phyloP scores from a whole-genome alignment of 345 rosid species.

The Trapa bicornis region DNA sequence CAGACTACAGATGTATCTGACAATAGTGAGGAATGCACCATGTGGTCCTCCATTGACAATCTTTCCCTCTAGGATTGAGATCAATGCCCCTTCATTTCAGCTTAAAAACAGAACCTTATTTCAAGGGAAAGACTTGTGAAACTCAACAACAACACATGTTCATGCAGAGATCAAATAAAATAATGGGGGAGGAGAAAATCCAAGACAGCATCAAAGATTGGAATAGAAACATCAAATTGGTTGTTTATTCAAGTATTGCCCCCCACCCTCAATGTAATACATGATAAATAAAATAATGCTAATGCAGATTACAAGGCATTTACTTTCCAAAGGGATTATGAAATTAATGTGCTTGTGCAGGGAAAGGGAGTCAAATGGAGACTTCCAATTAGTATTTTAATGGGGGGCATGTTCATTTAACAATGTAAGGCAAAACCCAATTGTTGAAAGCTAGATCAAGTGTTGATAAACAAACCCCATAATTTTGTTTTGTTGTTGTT shows the following conservation, averaged over 20 bases:
- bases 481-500: background rate
- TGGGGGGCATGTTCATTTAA: constrained; percentile 17
- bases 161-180: background rate
- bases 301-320: constrained; percentile 21
- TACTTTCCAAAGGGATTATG: constrained; percentile 18
- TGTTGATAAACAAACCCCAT: background rate
- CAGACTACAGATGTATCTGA: too few species aligned
- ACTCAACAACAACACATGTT: constrained; percentile 1
- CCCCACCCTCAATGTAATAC: too few species aligned
- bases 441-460: constrained; percentile 50
- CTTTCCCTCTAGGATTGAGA: too few species aligned
- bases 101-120: too few species aligned
- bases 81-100: too few species aligned
- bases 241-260: constrained; percentile 20
- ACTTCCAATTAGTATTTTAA: constrained; percentile 43
- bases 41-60: too few species aligned
- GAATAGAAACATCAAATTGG: constrained; percentile 53
- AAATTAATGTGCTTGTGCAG: constrained; percentile 40
- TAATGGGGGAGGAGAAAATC: constrained; percentile 10
- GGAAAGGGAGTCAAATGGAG: constrained; percentile 28
- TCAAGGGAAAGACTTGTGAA: background rate
- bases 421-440: constrained; percentile 29
- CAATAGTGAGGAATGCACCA: too few species aligned
- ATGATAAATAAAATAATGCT: background rate
- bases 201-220: constrained; percentile 38